phyloP scores from a whole-genome alignment of 208 protist genomes.

The Leishmania guyanensis region DNA sequence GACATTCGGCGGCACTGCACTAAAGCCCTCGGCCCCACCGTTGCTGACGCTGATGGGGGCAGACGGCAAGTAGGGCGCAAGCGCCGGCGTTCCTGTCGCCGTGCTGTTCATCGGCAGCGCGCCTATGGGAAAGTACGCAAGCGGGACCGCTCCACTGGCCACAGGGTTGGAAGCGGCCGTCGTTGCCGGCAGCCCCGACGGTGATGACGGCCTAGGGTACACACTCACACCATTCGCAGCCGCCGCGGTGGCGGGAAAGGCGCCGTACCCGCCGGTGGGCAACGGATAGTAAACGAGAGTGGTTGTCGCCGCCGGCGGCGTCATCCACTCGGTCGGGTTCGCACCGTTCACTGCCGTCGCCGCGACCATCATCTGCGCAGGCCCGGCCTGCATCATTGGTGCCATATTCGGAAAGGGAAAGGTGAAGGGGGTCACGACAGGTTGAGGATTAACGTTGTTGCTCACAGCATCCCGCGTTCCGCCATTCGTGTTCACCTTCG shows the following conservation, averaged over 20 bases:
- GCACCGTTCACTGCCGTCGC: neutral
- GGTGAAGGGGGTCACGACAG: neutral
- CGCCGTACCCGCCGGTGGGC: conserved; percentile 10
- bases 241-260: neutral
- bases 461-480: neutral
- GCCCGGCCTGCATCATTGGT: conserved; percentile 3
- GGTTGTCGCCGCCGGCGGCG: neutral
- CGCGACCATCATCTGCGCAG: conserved; percentile 2
- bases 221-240: neutral
- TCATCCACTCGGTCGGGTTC: conserved; percentile 6
- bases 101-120: neutral
- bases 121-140: conserved; percentile 10
- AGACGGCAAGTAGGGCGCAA: conserved; percentile 8
- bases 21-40: neutral
- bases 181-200: neutral
- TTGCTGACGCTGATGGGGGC: neutral
- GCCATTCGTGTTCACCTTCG: neutral
- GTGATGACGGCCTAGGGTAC: neutral
- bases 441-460: neutral
- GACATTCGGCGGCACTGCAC: conserved; percentile 4
- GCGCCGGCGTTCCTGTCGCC: conserved; percentile 1
- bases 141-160: neutral
- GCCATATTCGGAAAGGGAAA: conserved; percentile 11
- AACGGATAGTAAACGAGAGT: conserved; percentile 27
- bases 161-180: neutral